Base-by-base conservation (phyloP, 1,139 yeast species). In the Saccharomyces hybrid region DNA sequence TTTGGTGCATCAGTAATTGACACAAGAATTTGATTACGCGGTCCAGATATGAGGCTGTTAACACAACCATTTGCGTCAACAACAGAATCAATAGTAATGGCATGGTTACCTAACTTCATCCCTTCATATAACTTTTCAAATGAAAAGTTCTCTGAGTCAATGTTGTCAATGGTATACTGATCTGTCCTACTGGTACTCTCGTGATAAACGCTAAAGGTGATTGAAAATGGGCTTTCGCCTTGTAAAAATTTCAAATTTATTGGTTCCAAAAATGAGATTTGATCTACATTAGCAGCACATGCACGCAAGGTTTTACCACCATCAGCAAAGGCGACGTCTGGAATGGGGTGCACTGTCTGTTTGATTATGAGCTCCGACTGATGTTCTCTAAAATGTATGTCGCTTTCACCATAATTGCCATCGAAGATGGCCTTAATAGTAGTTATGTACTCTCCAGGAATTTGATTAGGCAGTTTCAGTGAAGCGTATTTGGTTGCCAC, bases 1-100 rank as follows among this genome's bases (percentile, higher is more conserved):
- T 81, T 79, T 8, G 98, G 97, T 4, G 84, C 84, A 59, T 88
- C 91, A 1, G 93, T 83, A 5, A 91, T 80, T 1, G 82, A 77
- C 47, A 88, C 75, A 5, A 59, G 52, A 50, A 74, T 62, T 51
- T 67, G 65, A 60, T 74, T 75, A 47, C 71, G 67, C 3, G 71
- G 69, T 3, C 59, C 27, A 5, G 71, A 61, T 50, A 79, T 71
- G n/a, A 73, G 71, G 5, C 69, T 76, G 50, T 77, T 75, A 2
- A 68, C 58, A 69, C 99, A 93, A 0, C 93, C 95, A 63, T 83
- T 83, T 1, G 78, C 78, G 70, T 91, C 98, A 3, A 70, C 65
- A 6, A 91, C 75, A 54, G 78, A 78, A 20, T 75, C 75, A 34
- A 91, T 73, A 0, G 80, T 73, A 2, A 91, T 74, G 6, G 78